Evolutionary conservation across 345 rosid genomes (phyloP).

Genomic region (Camelina hispida): DNA sequence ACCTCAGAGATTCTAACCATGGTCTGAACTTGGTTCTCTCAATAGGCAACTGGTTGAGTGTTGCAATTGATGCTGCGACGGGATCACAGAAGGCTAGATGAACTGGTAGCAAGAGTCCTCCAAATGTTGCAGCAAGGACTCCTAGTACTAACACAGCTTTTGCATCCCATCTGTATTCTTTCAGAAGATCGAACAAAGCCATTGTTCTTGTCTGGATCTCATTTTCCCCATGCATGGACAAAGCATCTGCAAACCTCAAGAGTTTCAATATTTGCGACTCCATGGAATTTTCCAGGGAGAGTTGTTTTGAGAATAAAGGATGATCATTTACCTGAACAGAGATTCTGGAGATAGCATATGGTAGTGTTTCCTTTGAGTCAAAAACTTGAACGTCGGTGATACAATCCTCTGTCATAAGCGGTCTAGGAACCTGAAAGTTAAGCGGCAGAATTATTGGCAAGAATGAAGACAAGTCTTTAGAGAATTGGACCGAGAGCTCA

Average conservation of each 20-base stretch:
- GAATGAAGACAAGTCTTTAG: constrained; percentile 2
- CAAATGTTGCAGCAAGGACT: constrained; percentile 65
- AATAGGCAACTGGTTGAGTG: constrained; percentile 58
- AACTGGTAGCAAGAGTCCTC: constrained; percentile 61
- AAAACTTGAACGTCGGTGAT: constrained; percentile 48
- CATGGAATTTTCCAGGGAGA: background rate
- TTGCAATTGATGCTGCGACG: constrained; percentile 62
- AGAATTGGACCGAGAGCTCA: constrained; percentile 22
- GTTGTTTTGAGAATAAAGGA: constrained; percentile 8
- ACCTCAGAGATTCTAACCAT: constrained; percentile 57
- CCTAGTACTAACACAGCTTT: constrained; percentile 71
- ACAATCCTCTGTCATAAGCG: constrained; percentile 26
- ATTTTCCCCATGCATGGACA: constrained; percentile 44
- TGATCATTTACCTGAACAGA: constrained; percentile 52
- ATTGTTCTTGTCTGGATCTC: constrained; percentile 58
- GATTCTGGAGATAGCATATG: constrained; percentile 50
- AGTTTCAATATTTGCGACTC: constrained; percentile 3
- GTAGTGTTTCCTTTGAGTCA: constrained; percentile 55
- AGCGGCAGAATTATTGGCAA: constrained; percentile 15
- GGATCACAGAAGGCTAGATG: constrained; percentile 54
- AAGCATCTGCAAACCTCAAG: constrained; percentile 57
- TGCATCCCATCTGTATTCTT: constrained; percentile 73
- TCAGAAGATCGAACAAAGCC: constrained; percentile 61
- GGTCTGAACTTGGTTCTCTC: constrained; percentile 52
- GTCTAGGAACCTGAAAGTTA: constrained; percentile 49